A percentile compares a stretch with the other conserved stretches of the same genome.
Conservation (phyloP, 2,329 filamentous ascomycete genomes). For the Colletotrichum caudatum region DNA sequence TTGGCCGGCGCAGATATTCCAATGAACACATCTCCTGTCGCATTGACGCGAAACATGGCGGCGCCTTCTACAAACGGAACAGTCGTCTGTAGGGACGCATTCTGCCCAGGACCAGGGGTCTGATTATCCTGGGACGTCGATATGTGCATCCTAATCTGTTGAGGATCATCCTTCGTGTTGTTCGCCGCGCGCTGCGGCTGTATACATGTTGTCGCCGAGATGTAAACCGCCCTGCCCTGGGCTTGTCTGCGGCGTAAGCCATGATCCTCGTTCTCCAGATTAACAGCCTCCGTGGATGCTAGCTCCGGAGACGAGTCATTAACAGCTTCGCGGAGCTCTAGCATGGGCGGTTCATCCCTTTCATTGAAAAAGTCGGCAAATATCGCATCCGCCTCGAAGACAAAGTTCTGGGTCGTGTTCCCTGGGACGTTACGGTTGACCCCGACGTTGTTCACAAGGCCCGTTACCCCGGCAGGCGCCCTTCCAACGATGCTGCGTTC, state of each 20-base stretch:
- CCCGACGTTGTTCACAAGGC: constrained; percentile 74
- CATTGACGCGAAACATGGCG: constrained; percentile 71
- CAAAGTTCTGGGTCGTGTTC: constrained; percentile 73
- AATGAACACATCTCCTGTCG: constrained; percentile 78
- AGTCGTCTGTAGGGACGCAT: constrained; percentile 58
- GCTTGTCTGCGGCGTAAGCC: constrained; percentile 45
- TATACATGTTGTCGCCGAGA: constrained; percentile 88
- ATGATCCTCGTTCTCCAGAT: constrained; percentile 38
- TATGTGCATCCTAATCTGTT: constrained; percentile 83
- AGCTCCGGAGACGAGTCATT: constrained; percentile 44
- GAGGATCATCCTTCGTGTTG: constrained; percentile 62
- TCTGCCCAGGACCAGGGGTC: constrained; percentile 72
- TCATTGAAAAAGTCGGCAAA: constrained; percentile 52
- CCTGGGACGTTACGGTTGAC: constrained; percentile 69
- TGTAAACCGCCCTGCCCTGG: constrained; percentile 70
- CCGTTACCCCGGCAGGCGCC: constrained; percentile 62
- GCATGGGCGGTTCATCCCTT: constrained; percentile 26
- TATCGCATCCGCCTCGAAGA: constrained; percentile 69
- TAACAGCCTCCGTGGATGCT: constrained; percentile 40
- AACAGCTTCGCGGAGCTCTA: constrained; percentile 44
- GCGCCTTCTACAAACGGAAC: constrained; percentile 75
- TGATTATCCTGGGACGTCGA: constrained; percentile 74
- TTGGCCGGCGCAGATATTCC: constrained; percentile 78
- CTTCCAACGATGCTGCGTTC: constrained; percentile 74
- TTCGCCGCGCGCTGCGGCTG: constrained; percentile 73